Conservation (phyloP, 2,329 filamentous ascomycete species). For the Tolypocladium endophyticum region DNA sequence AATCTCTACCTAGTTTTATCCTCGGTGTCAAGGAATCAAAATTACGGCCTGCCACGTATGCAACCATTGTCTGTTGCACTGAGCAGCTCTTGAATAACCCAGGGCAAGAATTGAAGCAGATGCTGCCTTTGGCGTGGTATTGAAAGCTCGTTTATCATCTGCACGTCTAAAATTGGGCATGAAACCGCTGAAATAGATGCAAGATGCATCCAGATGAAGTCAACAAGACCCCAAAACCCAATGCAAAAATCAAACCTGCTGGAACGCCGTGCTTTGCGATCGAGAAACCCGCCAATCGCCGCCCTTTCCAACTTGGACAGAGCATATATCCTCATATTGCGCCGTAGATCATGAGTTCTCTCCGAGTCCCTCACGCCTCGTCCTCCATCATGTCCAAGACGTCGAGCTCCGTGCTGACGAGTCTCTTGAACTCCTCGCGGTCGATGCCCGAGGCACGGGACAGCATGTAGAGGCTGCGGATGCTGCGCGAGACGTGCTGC, state of each 20-base stretch:
- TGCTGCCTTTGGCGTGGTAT: neutral
- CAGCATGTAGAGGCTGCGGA: slow-evolving; percentile 66
- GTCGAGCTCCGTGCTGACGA: slow-evolving; percentile 63
- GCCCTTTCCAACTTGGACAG: neutral
- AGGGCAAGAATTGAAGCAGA: neutral
- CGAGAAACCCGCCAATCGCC: neutral
- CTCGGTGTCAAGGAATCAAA: neutral
- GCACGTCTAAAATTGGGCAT: neutral
- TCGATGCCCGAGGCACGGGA: slow-evolving; percentile 63
- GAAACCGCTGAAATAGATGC: neutral
- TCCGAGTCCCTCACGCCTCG: slow-evolving; percentile 15
- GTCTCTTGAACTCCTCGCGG: slow-evolving; percentile 61
- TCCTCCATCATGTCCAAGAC: slow-evolving; percentile 59
- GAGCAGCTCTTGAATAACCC: neutral
- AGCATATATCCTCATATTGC: neutral
- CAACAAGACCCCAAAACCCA: neutral
- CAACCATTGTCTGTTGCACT: neutral
- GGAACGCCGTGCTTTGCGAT: slow-evolving; percentile 1
- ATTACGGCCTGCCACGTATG: neutral
- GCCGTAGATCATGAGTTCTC: neutral
- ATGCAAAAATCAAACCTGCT: neutral
- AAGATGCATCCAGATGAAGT: neutral
- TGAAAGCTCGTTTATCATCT: neutral
- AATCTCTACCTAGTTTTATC: neutral
- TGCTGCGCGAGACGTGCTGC: slow-evolving; percentile 66